phyloP scores from a whole-genome alignment of 495 filamentous ascomycete genomes.

The Hypomontagnella monticulosa region DNA sequence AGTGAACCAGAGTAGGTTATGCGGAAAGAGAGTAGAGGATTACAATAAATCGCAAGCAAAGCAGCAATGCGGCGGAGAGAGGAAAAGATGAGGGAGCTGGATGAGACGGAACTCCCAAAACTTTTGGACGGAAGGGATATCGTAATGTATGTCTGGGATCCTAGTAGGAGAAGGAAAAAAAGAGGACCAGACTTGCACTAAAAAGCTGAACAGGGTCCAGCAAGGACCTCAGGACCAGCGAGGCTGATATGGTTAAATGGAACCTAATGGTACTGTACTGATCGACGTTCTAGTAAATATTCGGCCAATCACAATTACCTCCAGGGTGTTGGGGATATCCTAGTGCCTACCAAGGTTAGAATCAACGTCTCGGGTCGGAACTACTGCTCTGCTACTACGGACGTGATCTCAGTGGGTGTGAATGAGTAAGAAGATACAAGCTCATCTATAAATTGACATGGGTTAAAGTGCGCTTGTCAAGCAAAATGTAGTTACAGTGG shows the following conservation, averaged over 20 bases:
- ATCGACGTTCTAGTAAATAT: constrained; percentile 33
- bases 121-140: constrained; percentile 29
- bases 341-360: constrained; percentile 29
- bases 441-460: too few relatives aligned
- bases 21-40: not conserved
- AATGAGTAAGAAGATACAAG: not conserved
- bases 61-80: constrained; percentile 9
- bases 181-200: constrained; percentile 28
- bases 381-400: constrained; percentile 26
- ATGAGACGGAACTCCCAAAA: constrained; percentile 23
- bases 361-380: constrained; percentile 35
- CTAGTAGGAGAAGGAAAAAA: constrained; percentile 15
- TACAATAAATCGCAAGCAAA: constrained; percentile 6
- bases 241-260: constrained; percentile 44
- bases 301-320: constrained; percentile 18
- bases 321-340: constrained; percentile 40
- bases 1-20: not conserved
- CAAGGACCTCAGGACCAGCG: constrained; percentile 23
- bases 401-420: constrained; percentile 12
- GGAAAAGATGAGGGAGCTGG: constrained; percentile 1
- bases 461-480: too few relatives aligned
- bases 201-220: not conserved
- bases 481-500: not conserved
- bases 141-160: constrained; percentile 25
- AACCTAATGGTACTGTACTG: constrained; percentile 30